Conservation (phyloP, 75 land plant species). For the Pseudotsuga menziesii region DNA sequence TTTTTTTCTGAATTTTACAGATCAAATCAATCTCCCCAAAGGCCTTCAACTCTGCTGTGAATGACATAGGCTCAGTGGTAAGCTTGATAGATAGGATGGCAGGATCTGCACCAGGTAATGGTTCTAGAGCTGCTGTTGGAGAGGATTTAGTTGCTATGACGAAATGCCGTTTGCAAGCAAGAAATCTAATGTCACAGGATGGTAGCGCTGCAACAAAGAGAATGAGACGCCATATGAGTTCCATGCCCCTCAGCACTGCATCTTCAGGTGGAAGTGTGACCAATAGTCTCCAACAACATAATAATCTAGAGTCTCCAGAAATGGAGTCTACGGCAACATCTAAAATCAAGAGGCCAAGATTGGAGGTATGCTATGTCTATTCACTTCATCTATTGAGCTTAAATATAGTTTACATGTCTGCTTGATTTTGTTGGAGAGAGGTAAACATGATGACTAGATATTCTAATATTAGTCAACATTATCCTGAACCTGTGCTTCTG, state of each 20-base stretch:
- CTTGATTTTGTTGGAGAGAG: too few species aligned
- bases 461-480: too few species aligned
- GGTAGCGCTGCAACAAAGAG: slow-evolving; percentile 19
- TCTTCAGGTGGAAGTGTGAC: slow-evolving; percentile 34
- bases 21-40: slow-evolving; percentile 29
- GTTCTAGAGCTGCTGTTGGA: slow-evolving; percentile 45
- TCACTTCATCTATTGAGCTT: too few species aligned
- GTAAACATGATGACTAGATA: too few species aligned
- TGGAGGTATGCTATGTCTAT: too few species aligned
- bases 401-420: too few species aligned
- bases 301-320: slow-evolving; percentile 11
- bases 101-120: slow-evolving; percentile 46
- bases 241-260: slow-evolving; percentile 31
- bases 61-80: slow-evolving; percentile 36
- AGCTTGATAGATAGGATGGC: slow-evolving; percentile 37
- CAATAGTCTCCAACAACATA: slow-evolving; percentile 33
- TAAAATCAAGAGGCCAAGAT: slow-evolving; percentile 26
- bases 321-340: slow-evolving; percentile 24
- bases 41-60: slow-evolving; percentile 25
- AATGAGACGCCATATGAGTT: slow-evolving; percentile 15
- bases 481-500: too few species aligned
- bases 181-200: slow-evolving; percentile 30
- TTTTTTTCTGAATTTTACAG: slow-evolving; percentile 16
- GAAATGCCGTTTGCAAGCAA: slow-evolving; percentile 25
- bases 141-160: slow-evolving; percentile 50